Evolutionary conservation across 106 monocot genomes (phyloP).

Genomic region (Amphibolis antarctica): DNA sequence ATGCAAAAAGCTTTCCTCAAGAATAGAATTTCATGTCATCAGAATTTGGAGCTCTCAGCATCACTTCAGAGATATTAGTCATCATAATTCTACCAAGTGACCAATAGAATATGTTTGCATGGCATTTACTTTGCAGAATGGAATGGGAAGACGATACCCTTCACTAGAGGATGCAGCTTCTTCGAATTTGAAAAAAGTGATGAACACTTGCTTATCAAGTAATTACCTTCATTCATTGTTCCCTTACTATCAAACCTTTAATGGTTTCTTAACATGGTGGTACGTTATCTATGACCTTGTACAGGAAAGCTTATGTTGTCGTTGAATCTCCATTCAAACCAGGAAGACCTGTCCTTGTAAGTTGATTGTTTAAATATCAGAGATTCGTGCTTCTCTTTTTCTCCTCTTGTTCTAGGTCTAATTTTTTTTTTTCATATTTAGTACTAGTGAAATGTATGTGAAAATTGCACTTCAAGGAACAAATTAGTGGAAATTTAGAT

Average conservation of each 20-base stretch:
- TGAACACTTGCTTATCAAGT: constrained; percentile 35
- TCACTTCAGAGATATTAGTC: neutral
- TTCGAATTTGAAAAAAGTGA: constrained; percentile 25
- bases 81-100: neutral
- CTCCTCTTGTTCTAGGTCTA: too few species aligned
- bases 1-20: too few species aligned
- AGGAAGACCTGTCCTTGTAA: constrained; percentile 38
- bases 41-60: neutral
- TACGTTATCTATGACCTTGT: neutral
- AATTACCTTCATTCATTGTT: neutral
- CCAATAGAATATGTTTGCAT: neutral
- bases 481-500: too few species aligned
- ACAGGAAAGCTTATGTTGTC: constrained; percentile 49
- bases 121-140: constrained; percentile 33
- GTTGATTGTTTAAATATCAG: neutral
- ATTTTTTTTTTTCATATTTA: too few species aligned
- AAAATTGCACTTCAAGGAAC: too few species aligned
- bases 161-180: constrained; percentile 60
- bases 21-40: too few species aligned
- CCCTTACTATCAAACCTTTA: neutral
- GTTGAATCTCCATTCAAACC: constrained; percentile 59
- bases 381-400: too few species aligned
- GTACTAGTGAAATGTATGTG: too few species aligned
- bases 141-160: constrained; percentile 37
- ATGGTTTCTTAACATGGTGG: neutral